These are phyloP conservation scores for Excoecaria cochinchinensis DNA, from an alignment of 345 rosid genomes.

Conservation along the genomic window DNA sequence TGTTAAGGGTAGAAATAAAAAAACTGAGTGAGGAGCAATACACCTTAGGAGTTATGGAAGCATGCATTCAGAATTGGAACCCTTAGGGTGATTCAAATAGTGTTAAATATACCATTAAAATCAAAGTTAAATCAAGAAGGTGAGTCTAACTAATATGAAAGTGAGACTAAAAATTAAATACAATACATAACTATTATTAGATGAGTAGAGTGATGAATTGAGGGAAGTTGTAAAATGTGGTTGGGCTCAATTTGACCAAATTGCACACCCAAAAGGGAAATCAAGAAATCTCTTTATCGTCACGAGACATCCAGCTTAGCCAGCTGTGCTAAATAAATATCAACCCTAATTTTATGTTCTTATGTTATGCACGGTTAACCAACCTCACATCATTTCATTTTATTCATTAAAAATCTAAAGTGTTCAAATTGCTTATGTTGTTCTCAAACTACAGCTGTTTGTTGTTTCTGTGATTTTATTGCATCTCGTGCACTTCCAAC, in stretches of 20 bases:
- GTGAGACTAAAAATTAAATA: neutral
- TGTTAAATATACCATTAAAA: neutral
- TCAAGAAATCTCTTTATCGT: neutral
- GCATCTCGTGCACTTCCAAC: conserved; percentile 28
- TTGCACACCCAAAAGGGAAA: neutral
- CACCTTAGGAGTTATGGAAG: too few relatives aligned
- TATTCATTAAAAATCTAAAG: too few relatives aligned
- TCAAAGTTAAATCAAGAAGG: neutral
- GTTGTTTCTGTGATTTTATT: neutral
- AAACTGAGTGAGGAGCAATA: too few relatives aligned
- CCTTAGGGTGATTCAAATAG: neutral
- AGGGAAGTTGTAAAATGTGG: neutral
- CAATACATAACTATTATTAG: neutral
- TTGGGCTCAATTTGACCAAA: conserved; percentile 14
- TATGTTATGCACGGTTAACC: too few relatives aligned
- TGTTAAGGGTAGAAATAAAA: too few relatives aligned
- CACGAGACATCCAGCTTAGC: neutral
- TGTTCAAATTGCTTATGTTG: neutral
- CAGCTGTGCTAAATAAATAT: neutral
- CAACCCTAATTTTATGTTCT: neutral
- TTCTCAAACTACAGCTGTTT: neutral
- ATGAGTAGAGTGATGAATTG: neutral
- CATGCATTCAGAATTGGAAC: neutral
- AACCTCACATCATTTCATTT: too few relatives aligned
- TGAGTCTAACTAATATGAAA: neutral